These are phyloP conservation scores for Neonectria ditissima DNA, from an alignment of 2,329 filamentous ascomycete species.

Conservation along the genomic window DNA sequence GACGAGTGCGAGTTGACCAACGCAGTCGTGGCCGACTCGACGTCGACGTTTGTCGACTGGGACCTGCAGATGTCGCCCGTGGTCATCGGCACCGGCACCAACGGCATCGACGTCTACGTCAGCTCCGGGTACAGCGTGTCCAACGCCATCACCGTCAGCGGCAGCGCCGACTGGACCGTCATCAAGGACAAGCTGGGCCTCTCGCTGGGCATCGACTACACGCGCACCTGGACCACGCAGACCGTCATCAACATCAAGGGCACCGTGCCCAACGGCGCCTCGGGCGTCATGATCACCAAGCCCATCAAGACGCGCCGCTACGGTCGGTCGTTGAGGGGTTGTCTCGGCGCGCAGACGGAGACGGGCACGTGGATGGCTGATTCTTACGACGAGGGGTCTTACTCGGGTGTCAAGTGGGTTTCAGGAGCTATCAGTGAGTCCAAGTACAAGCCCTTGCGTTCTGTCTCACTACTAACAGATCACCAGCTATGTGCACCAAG, in stretches of 20 bases:
- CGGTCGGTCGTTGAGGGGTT: conserved; percentile 18
- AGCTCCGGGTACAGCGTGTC: conserved; percentile 18
- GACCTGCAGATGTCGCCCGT: conserved; percentile 30
- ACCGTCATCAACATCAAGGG: conserved; percentile 23
- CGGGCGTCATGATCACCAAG: conserved; percentile 29
- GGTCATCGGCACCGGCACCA: conserved; percentile 12
- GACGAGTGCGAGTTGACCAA: conserved; percentile 7
- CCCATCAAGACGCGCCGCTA: conserved; percentile 24
- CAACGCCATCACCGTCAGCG: conserved; percentile 23
- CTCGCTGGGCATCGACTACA: conserved; percentile 22
- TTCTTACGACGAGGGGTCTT: conserved; percentile 19
- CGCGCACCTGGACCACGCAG: conserved; percentile 21
- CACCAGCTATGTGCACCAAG: conserved; percentile 24
- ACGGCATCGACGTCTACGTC: conserved; percentile 28
- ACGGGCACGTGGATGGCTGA: conserved; percentile 25
- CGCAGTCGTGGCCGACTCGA: conserved; percentile 18
- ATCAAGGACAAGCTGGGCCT: conserved; percentile 19
- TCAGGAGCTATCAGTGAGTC: conserved; percentile 21
- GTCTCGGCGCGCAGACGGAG: conserved; percentile 15
- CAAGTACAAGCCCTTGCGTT: neutral
- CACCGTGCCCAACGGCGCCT: conserved; percentile 17
- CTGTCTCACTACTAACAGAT: neutral
- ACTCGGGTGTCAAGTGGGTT: conserved; percentile 23
- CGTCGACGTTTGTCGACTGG: conserved; percentile 26
- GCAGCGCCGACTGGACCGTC: conserved; percentile 10